Evolutionary conservation across 768 basidiomycete species (phyloP).

Genomic region (Russula emetica): DNA sequence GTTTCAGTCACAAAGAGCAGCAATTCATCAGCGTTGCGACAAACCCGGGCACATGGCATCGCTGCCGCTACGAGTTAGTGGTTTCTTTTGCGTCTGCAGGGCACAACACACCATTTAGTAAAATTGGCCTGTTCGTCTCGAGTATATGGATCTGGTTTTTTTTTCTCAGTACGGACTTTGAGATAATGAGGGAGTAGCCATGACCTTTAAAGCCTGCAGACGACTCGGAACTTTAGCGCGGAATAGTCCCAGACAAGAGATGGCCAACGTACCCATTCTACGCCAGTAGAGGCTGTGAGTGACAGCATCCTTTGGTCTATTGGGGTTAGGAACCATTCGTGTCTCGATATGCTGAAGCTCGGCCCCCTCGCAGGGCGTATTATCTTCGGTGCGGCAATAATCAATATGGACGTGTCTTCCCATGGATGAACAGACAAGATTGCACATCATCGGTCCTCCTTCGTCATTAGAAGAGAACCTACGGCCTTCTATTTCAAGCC

Average conservation of each 20-base stretch:
- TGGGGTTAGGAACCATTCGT: conserved; percentile 45
- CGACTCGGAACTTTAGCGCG: neutral
- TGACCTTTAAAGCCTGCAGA: conserved; percentile 52
- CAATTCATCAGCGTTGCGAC: neutral
- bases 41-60: conserved; percentile 52
- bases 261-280: conserved; percentile 45
- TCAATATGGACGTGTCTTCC: conserved; percentile 57
- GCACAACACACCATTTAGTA: conserved; percentile 44
- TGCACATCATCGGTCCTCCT: conserved; percentile 65
- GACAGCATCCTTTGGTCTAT: conserved; percentile 48
- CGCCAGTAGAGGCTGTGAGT: conserved; percentile 55
- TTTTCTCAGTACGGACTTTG: neutral
- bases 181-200: too few species aligned
- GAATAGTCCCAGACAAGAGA: neutral
- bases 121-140: conserved; percentile 54
- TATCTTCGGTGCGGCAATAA: conserved; percentile 45
- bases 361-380: conserved; percentile 38
- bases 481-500: conserved; percentile 52
- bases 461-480: too few species aligned
- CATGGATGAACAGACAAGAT: conserved; percentile 49
- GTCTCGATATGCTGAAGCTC: conserved; percentile 46
- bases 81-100: neutral
- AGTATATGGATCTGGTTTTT: conserved; percentile 50
- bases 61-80: conserved; percentile 31
- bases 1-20: neutral